Evolutionary conservation across 2,329 filamentous ascomycete species (phyloP).

Genomic region (Plenodomus lindquistii): DNA sequence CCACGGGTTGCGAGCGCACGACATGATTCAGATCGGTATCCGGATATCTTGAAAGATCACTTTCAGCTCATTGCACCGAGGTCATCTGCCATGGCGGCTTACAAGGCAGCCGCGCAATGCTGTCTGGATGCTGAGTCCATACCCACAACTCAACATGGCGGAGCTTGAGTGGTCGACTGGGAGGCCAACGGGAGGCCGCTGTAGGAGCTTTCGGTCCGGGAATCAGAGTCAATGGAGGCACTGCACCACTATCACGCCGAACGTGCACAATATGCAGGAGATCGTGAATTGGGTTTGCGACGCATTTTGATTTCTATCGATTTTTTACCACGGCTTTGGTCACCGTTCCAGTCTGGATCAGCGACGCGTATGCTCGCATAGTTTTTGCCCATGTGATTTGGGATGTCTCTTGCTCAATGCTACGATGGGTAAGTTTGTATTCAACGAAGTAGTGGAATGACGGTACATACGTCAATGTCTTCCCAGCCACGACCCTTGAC

Average conservation of each 20-base stretch:
- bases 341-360: background rate
- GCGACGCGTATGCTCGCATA: background rate
- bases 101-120: background rate
- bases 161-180: background rate
- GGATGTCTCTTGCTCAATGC: slow-evolving; percentile 25
- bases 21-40: background rate
- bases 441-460: slow-evolving; percentile 6
- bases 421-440: slow-evolving; percentile 30
- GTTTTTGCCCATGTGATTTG: background rate
- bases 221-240: background rate
- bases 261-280: slow-evolving; percentile 11
- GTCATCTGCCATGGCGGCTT: background rate
- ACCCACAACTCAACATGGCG: slow-evolving; percentile 1
- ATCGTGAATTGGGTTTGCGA: slow-evolving; percentile 1
- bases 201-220: background rate
- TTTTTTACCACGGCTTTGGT: background rate
- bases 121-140: background rate
- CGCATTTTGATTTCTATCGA: background rate
- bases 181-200: background rate
- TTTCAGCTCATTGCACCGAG: background rate
- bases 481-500: slow-evolving; percentile 93
- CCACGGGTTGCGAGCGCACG: background rate
- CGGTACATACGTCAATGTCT: slow-evolving; percentile 58
- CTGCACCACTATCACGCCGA: slow-evolving; percentile 1
- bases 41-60: background rate